Base-by-base conservation (phyloP, 495 filamentous ascomycete species). In the Neurospora hispaniola region DNA sequence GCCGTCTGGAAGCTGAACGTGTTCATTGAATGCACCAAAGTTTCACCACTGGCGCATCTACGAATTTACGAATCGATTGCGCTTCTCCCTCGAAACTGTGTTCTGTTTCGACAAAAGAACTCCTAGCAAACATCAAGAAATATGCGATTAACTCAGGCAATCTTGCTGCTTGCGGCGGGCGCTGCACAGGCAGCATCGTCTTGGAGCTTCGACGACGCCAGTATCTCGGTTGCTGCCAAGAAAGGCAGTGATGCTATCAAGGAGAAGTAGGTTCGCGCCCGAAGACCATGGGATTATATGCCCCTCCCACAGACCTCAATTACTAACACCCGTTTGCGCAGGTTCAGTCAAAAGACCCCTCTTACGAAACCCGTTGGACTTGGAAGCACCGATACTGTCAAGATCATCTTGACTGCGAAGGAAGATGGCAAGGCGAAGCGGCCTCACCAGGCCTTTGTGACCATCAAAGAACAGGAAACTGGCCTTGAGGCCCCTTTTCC, bases 401-500 rank as follows among this genome's bases (percentile, higher is more conserved):
- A 96, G 84, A 82, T 99, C 73, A 82, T 88, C 73, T 84, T 98
- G 72, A 96, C 93, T 43, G 84, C 93, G 7, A 91, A 90, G 77
- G 93, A 98, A 81, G 90, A 88, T 76, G 89, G 89, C 79, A 90
- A 90, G 74, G 85, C 88, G 12, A 94, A 92, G 82, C 88, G 92
- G 71, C 93, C 96, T 73, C 96, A 99, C 81, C 96, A 99, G 80
- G 93, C 94, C 3, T 97, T 97, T 82, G 86, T 99, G 20, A 86
- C 94, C 7, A 83, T 98, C 46, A 89, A 89, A 74, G 94, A 98
- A 74, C 82, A 87, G 3, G 82, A 86, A 20, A 90, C 89, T 39
- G 91, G 92, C 27, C 84, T 98, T 48, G 94, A 98, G 80, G 90
- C 94, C n/a, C 94, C 94, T 0, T 97, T 93, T 78, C 89, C 94